Evolutionary conservation across 2,329 filamentous ascomycete species (phyloP), one percentile per base, ranked within the genome.

Genomic region (Mollisia scopiformis): DNA sequence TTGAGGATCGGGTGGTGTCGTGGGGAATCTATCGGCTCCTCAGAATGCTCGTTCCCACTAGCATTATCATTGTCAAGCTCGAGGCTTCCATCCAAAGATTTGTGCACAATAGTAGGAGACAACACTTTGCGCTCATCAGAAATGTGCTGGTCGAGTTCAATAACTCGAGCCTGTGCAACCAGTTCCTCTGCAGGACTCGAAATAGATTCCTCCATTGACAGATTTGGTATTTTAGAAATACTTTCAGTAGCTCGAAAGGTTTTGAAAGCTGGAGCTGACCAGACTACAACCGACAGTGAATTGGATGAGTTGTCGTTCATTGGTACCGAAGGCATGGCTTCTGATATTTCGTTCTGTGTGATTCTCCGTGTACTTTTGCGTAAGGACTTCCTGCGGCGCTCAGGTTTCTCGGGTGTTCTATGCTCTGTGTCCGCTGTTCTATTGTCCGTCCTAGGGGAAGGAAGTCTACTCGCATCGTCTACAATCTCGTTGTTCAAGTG

Each of bases 331-430:
- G 41, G n/a, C n/a, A 28, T 31, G 31, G 59, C 27, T 43, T 61
- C 58, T 41, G 55, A 47, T 13, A 55, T 46, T 31, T 37, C 50
- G 7, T 16, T 46, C n/a, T 51, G 31, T 14, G 62, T 64, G 16
- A 61, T 46, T 23, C 63, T 62, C 41, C 63, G 58, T 8, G 61
- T 57, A 52, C 69, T 66, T 35, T 62, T 63, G 30, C 69, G 59
- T 28, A 57, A 37, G 10, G 61, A 52, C 43, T 65, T 65, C 23
- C 33, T 47, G 41, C 46, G 46, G 27, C 50, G 55, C 8, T 37
- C 11, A 41, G 51, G 37, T 25, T 19, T 10, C 5, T 41, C 52
- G 19, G 21, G 16, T 14, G 11, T 14, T 21, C 5, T 33, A 19
- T 53, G 47, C n/a, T 41, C 27, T 23, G 61, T 41, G 37, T 60